Base-by-base conservation (phyloP, 805 yeast genomes). In the Monosporozyma solicola region DNA sequence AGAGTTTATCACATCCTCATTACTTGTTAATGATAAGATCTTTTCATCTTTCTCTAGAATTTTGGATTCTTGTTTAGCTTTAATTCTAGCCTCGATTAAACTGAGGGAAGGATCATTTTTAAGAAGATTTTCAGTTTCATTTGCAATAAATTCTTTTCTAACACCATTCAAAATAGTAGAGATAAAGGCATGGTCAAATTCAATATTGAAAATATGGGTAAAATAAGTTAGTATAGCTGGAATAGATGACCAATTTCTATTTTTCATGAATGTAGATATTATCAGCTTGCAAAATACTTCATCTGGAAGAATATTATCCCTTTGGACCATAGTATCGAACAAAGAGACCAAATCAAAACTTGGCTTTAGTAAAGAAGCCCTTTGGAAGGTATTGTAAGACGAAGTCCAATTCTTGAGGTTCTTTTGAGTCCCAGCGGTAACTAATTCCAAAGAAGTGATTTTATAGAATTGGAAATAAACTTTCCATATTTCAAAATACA, bases 401-500 rank as follows among this genome's bases (percentile, higher is more conserved):
- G 46, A 43, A 5, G 16, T 24, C 31, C 27, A 24, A 24, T 51
- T 59, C 10, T 43, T 44, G 22, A 53, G 54, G 31, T 59, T 58
- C 41, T 45, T 54, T 29, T 55, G 53, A 15, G 50, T 50, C 22
- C 55, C 52, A 16, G 46, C 7, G 8, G 46, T 43, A 11, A 55
- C 55, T 29, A 56, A 41, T n/a, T 58, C 60, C 20, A 54, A 47
- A 13, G 50, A 52, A 41, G 41, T 41, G 8, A 39, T 35, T 32
- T 50, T 53, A 53, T 54, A 54, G 54, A 56, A 62, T 50, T 61
- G 52, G 48, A 60, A 53, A 29, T 69, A 55, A 2, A 57, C 53
- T 29, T 54, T 59, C 73, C 74, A 72, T 15, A 72, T 62, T 16
- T 63, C 62, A 1, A 63, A 54, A 55, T 70, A 72, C 4, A 71